Base-by-base conservation (phyloP, 1,284 basidiomycete species). In the Coniferiporia sulphurascens region DNA sequence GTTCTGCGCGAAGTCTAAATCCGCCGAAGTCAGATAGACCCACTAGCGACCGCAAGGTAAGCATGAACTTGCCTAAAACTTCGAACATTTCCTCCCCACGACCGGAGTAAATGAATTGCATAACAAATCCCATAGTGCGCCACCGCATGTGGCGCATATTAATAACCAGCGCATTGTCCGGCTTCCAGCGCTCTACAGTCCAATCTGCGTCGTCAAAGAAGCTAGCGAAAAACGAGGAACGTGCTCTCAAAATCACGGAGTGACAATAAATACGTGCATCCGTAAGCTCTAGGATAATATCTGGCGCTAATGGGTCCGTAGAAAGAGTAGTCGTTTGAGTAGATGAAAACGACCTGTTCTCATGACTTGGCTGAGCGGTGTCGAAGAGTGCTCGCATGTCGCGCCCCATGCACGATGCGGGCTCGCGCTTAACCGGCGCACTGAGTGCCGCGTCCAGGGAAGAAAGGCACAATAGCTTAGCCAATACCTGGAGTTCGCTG, bases 161-260 rank as follows among this genome's bases (percentile, higher is more conserved):
- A 49, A 98, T 72, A 1, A 73, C 72, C 12, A 97, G 69, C 1
- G 81, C 78, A 8, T 80, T 81, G 10, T 82, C 75, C 8, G 68
- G 65, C n/a, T 77, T 78, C 78, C 84, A 81, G 9, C 91, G 79
- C 21, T 78, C 76, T 19, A 64, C 68, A 3, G 91, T 59, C 94
- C 96, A 98, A 45, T 86, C 91, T 22, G 79, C 76, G 65, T 94
- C 86, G 52, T 86, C 85, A 70, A 96, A 94, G 71, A 99, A 88
- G n/a, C 84, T 83, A 5, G 85, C 76, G 69, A 98, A 98, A 70
- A 98, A 91, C 1, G 85, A 82, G 48, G 90, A 95, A 2, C 96
- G 83, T 0, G 92, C 84, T 1, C 93, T 81, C 17, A 99, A 77
- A 15, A 98, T 71, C 9, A 79, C 71, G 0, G 94, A 93, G 69